Evolutionary conservation across 768 basidiomycete genomes (phyloP), one percentile per base, ranked within the genome.

Genomic region (Fomitopsis pulvina): DNA sequence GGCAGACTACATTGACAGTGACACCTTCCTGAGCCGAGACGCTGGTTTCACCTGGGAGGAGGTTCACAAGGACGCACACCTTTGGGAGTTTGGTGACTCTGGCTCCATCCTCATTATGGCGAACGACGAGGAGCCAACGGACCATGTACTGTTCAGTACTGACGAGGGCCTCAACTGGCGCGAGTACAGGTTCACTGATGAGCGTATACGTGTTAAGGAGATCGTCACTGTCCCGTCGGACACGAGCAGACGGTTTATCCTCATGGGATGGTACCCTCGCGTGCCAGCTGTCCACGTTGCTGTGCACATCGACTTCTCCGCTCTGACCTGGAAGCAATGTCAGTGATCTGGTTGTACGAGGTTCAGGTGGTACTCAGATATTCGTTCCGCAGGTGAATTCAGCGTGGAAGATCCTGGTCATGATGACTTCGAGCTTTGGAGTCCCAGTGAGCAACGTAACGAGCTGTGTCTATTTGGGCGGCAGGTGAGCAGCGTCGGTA

Each of bases 31-130:
- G 37, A 92, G 90, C 49, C 90, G 96, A 3, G 92, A 99, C 58
- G 96, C 83, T 2, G 96, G 96, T 8, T 96, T 96, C 68, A 92
- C 90, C 0, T 99, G 96, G 96, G 83, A 96, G 63, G 96, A 99
- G 69, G 86, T 99, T 0, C 93, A 93, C 72, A 99, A 99, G 64
- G 94, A 95, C 57, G 95, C 96, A 0, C 88, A 98, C 62, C 75
- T 97, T 32, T 99, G 92, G 92, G 93, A 94, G 64, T 98, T 95
- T 59, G 95, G 95, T 25, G 96, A 98, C 69, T 95, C 91, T 0
- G 96, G 96, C 4, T 93, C 94, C 1, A 75, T 99, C 50, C 75
- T 98, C 29, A 73, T 99, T 57, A 85, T 99, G 71, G 92, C 82
- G 39, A 97, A 98, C 66, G 96, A 99, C 65, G 95, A 98, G 63